A percentile compares a stretch with the other conserved stretches of the same genome.
Conservation (phyloP, 257 asterid species). For the Jaltomata sinuosa region DNA sequence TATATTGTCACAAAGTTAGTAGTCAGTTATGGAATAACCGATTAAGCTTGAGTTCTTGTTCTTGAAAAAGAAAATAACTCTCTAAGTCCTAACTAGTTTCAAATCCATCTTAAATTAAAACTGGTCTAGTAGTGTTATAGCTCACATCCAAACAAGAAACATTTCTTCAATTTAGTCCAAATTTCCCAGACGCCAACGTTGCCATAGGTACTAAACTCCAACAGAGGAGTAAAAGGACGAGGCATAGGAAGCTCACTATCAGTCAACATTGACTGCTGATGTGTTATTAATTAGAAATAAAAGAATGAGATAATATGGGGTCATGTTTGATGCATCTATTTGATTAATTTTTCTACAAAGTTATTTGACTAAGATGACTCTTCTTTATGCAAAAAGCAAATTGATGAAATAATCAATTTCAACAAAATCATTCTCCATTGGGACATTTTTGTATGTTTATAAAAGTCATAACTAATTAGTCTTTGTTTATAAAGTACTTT, state of each 20-base stretch:
- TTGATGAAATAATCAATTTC: not conserved
- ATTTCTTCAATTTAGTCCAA: not conserved
- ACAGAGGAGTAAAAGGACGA: not conserved
- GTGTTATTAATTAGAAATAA: not conserved
- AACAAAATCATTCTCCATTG: not conserved
- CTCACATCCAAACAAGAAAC: not conserved
- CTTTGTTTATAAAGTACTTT: not conserved
- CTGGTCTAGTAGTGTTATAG: not conserved
- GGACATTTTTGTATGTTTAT: not conserved
- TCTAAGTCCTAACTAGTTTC: not conserved
- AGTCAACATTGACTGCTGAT: not conserved
- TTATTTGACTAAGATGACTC: not conserved
- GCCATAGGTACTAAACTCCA: not conserved
- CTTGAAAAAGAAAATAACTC: not conserved
- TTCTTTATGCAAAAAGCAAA: not conserved
- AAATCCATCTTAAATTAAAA: not conserved
- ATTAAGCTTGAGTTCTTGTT: not conserved
- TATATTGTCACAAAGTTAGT: not conserved
- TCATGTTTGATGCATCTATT: not conserved
- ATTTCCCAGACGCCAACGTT: not conserved
- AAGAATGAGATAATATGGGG: not conserved
- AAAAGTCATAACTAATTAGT: not conserved
- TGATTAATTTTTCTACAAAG: not conserved
- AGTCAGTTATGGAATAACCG: not conserved
- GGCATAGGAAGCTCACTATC: not conserved